phyloP scores from a whole-genome alignment of 345 rosid species.

The Passiflora organensis region DNA sequence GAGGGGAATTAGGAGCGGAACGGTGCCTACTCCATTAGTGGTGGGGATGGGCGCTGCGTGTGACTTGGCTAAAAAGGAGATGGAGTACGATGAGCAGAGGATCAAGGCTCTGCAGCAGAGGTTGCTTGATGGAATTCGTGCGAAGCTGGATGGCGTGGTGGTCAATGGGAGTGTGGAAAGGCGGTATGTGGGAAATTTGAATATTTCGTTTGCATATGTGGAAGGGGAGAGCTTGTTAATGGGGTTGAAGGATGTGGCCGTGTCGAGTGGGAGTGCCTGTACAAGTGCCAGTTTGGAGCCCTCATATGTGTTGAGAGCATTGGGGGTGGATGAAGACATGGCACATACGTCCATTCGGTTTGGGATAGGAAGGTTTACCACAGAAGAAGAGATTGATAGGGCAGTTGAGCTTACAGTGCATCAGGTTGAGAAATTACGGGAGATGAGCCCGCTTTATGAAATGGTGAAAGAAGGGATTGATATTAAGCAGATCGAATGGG shows the following conservation, averaged over 20 bases:
- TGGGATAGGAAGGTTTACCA: conserved; percentile 95
- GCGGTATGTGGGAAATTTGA: conserved; percentile 78
- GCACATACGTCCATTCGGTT: conserved; percentile 87
- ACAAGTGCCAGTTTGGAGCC: conserved; percentile 99
- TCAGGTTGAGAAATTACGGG: conserved; percentile 90
- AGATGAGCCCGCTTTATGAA: conserved; percentile 96
- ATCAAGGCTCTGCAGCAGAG: conserved; percentile 58
- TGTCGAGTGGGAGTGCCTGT: conserved; percentile 98
- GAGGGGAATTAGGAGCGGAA: conserved; percentile 95
- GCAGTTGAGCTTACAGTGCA: conserved; percentile 78
- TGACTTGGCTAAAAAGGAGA: conserved; percentile 79
- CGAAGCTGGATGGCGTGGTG: conserved; percentile 75
- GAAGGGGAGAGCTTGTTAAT: conserved; percentile 97
- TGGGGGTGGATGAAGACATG: conserved; percentile 97
- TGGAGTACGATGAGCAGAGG: conserved; percentile 79
- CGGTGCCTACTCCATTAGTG: conserved; percentile 73
- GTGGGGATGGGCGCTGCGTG: conserved; percentile 94
- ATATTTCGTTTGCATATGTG: conserved; percentile 85
- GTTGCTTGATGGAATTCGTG: conserved; percentile 59
- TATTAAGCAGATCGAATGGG: conserved; percentile 77
- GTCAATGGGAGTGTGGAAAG: conserved; percentile 83
- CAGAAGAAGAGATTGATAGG: conserved; percentile 75
- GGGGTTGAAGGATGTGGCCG: conserved; percentile 98
- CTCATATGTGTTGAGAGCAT: conserved; percentile 85
- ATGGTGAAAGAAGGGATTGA: conserved; percentile 89